Percentiles rank a stretch among this genome's conserved stretches.
Evolutionary conservation across 2,329 filamentous ascomycete species (phyloP).

Genomic region (Monosporascus ibericus): DNA sequence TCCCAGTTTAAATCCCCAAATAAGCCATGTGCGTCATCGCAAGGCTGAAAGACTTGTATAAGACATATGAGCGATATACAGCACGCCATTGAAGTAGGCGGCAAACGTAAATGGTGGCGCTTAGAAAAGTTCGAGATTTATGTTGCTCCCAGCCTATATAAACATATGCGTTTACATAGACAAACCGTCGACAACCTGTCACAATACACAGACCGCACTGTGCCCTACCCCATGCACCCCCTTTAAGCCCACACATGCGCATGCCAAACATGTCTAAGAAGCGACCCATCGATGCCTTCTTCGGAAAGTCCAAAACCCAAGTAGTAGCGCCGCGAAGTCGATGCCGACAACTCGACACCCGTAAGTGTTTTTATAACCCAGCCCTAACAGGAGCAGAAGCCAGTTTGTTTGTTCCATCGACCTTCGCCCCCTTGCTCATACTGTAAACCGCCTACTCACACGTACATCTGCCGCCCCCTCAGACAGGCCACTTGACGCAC

Average conservation of each 20-base stretch:
- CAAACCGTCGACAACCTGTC: neutral
- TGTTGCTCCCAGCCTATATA: neutral
- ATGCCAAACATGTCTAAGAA: conserved; percentile 38
- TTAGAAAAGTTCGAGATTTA: neutral
- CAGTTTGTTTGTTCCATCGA: too few species aligned
- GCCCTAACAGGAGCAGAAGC: too few species aligned
- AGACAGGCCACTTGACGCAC: conserved; percentile 33
- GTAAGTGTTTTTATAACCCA: neutral
- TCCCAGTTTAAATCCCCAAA: neutral
- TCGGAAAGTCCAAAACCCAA: conserved; percentile 41
- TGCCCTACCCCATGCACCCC: too few species aligned
- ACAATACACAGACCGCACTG: neutral
- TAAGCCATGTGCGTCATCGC: neutral
- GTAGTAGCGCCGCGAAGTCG: conserved; percentile 31
- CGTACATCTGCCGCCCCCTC: neutral
- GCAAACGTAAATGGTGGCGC: neutral
- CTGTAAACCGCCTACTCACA: too few species aligned
- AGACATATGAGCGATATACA: neutral
- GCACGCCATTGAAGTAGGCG: neutral
- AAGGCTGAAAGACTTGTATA: neutral
- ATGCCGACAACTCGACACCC: conserved; percentile 6
- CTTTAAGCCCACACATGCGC: neutral
- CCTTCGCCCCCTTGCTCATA: too few species aligned
- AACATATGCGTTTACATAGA: neutral
- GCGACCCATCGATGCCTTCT: conserved; percentile 65